Evolutionary conservation across 176 grass and related monocot species (phyloP), one percentile per base, ranked within the genome.

Genomic region (Oryza australiensis): DNA sequence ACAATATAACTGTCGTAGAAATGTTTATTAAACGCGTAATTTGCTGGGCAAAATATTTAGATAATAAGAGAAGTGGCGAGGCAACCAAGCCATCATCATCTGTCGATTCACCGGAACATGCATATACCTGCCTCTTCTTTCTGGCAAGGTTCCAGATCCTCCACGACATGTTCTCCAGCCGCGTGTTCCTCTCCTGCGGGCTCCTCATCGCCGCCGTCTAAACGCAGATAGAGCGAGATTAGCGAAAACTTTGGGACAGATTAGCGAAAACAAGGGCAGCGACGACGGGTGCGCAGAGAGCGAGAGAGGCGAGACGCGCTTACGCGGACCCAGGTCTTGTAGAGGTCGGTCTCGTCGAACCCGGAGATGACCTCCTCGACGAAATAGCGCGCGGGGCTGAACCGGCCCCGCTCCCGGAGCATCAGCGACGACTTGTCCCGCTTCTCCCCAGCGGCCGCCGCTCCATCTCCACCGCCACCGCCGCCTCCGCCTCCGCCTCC

Each of bases 111-210:
- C 11, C 29, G 3, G 12, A 12, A 82, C 45, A 78, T 6, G n/a
- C 1, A 65, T 7, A 53, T 70, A 96, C 93, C 93, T 93, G 88
- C 72, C 93, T 96, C 88, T 96, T 93, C 88, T 90, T 96, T 68
- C 93, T 88, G 64, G 90, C 83, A 40, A 96, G 93, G 81, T 96
- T 91, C 93, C 93, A 96, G 67, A 96, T 93, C 85, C 93, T 75
- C 90, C 90, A 96, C 49, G 90, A 96, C 90, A 92, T 92, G 84
- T 96, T 96, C 88, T 96, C 93, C 73, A 96, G 83, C 62, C 93
- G 67, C 14, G 90, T 88, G 66, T 87, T 90, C 46, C 93, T 66
- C 68, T 96, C 88, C 28, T 82, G 90, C 15, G 86, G 87, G 83
- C 89, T 90, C 66, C 90, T 85, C 76, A 85, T 90, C 24, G 90